Evolutionary conservation across 139 green algal genomes (phyloP).

Genomic region (Closterium sp.): DNA sequence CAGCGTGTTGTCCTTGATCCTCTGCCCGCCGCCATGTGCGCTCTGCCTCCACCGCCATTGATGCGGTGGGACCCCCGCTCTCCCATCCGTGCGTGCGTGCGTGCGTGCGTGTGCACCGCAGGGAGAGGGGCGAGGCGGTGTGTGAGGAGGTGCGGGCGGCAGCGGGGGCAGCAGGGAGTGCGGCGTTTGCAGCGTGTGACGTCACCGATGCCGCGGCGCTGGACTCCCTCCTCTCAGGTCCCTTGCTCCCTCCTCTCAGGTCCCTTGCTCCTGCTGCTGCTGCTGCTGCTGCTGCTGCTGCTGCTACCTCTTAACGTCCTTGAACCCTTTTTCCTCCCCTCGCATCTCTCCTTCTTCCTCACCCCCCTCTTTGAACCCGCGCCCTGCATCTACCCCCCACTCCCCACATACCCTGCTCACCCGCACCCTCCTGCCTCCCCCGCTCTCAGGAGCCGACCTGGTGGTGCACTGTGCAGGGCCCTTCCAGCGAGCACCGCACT

Average conservation of each 20-base stretch:
- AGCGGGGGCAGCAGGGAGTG: background rate
- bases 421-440: background rate
- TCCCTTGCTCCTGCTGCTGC: no score
- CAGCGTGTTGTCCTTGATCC: background rate
- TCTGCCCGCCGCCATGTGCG: background rate
- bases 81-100: background rate
- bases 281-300: no score
- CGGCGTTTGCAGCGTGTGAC: background rate
- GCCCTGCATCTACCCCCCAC: no score
- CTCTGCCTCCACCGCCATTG: background rate
- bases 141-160: background rate
- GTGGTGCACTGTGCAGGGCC: conserved; percentile 88
- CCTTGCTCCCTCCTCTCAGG: background rate
- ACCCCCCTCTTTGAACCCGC: no score
- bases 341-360: no score
- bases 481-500: conserved; percentile 74
- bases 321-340: no score
- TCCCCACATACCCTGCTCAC: background rate
- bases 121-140: background rate
- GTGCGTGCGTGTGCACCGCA: background rate
- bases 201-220: background rate
- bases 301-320: no score
- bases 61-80: background rate
- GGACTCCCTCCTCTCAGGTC: background rate
- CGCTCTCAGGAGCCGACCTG: conserved; percentile 56